A percentile compares a stretch with the other conserved stretches of the same genome.
Conservation (phyloP, 129 eudicot genomes). For the Erigeron canadensis region DNA sequence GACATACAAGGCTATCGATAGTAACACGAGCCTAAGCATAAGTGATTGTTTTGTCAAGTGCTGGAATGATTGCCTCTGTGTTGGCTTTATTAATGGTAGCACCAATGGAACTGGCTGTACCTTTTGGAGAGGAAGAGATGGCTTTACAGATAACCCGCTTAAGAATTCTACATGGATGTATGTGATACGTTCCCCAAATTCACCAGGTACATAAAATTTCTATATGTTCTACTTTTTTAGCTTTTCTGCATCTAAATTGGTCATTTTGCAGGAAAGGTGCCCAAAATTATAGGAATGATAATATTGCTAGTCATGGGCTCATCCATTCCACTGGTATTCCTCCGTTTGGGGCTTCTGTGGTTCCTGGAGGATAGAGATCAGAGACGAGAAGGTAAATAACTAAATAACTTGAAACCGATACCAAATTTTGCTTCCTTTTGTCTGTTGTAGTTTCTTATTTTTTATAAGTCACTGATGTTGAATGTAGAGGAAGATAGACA, state of each 20-base stretch:
- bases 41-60: neutral
- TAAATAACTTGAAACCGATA: too few species aligned
- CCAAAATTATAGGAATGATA: too few species aligned
- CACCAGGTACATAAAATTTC: neutral
- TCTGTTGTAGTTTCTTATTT: too few species aligned
- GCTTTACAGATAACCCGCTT: neutral
- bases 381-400: neutral
- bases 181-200: neutral
- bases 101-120: neutral
- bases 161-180: neutral
- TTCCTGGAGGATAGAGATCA: neutral
- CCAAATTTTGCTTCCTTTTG: too few species aligned
- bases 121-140: neutral
- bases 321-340: neutral
- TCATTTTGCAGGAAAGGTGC: neutral
- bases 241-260: neutral
- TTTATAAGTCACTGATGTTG: neutral
- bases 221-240: neutral
- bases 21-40: neutral
- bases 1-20: neutral
- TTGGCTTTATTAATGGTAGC: neutral
- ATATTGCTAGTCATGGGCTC: neutral
- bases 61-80: neutral
- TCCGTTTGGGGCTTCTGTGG: neutral
- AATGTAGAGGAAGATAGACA: slow-evolving; percentile 23